Percentiles rank a stretch among this genome's conserved stretches.
Evolutionary conservation across 495 filamentous ascomycete genomes (phyloP).

Genomic region (Thermothielavioides terrestris): DNA sequence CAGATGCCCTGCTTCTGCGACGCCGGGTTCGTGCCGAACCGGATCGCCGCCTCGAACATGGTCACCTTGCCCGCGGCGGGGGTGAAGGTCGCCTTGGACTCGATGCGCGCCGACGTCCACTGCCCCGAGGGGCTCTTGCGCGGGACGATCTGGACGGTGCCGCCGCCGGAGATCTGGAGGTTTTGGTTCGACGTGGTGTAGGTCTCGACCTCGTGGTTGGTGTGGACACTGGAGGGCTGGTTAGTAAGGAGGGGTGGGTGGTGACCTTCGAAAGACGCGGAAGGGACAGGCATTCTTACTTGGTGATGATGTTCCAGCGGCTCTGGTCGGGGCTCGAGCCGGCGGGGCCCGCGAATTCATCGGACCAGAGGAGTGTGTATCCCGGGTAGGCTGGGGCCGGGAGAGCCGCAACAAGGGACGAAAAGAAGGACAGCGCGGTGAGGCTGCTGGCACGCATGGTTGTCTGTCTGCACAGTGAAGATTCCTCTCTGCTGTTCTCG

Average conservation of each 20-base stretch:
- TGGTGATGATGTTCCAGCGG: conserved; percentile 33
- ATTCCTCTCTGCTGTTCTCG: too few species aligned
- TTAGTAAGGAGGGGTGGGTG: not conserved
- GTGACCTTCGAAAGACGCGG: not conserved
- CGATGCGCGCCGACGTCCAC: conserved; percentile 46
- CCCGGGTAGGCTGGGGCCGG: conserved; percentile 18
- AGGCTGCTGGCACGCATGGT: conserved; percentile 15
- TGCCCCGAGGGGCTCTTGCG: conserved; percentile 25
- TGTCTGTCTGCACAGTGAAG: too few species aligned
- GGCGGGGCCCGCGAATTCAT: conserved; percentile 18
- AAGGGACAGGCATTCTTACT: conserved; percentile 8
- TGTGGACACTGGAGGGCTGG: conserved; percentile 21
- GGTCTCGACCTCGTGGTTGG: conserved; percentile 38
- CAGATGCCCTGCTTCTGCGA: conserved; percentile 40
- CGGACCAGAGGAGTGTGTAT: conserved; percentile 22
- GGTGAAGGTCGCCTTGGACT: conserved; percentile 35
- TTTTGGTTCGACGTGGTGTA: conserved; percentile 37
- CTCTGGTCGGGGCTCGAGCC: conserved; percentile 14
- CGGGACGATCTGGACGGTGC: conserved; percentile 40
- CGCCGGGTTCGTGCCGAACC: conserved; percentile 29
- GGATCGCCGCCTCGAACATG: conserved; percentile 33
- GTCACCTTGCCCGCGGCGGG: conserved; percentile 33
- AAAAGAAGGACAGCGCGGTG: conserved; percentile 15
- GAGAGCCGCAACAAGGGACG: conserved; percentile 17
- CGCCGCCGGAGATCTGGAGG: conserved; percentile 39